These are phyloP conservation scores for Saccharomycopsis fodiens DNA, from an alignment of 805 yeast species.

Conservation along the genomic window DNA sequence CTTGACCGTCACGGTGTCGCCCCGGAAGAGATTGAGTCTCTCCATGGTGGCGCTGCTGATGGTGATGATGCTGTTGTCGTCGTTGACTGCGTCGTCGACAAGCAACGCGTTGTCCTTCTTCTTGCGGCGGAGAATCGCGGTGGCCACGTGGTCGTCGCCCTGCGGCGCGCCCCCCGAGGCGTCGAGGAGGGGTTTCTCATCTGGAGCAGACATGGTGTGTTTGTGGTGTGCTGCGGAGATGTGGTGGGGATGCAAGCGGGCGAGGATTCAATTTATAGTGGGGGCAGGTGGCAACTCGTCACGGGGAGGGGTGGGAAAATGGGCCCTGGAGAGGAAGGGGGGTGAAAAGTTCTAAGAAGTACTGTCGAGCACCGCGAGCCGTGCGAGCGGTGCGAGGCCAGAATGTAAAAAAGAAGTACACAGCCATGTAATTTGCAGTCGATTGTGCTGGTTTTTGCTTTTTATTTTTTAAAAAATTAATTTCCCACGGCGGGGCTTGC, in stretches of 20 bases:
- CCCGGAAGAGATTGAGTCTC: conserved; percentile 86
- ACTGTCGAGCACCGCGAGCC: too few species aligned
- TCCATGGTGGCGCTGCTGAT: conserved; percentile 96
- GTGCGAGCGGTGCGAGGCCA: too few species aligned
- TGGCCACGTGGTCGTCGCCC: conserved; percentile 70
- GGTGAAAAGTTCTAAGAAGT: too few species aligned
- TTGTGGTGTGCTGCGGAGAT: too few species aligned
- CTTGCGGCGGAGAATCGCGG: conserved; percentile 94
- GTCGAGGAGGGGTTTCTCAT: conserved; percentile 43
- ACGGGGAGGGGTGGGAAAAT: neutral
- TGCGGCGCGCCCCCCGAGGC: conserved; percentile 60
- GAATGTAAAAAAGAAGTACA: too few species aligned
- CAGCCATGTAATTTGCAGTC: too few species aligned
- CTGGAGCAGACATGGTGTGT: too few species aligned
- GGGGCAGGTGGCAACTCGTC: neutral
- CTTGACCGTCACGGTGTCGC: conserved; percentile 94
- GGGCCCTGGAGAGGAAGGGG: too few species aligned
- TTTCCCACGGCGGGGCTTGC: too few species aligned
- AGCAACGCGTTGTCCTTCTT: conserved; percentile 93
- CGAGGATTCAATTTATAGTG: neutral
- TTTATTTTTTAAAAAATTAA: too few species aligned
- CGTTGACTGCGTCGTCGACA: conserved; percentile 95
- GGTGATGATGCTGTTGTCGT: conserved; percentile 94
- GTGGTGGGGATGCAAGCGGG: too few species aligned
- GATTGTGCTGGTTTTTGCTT: too few species aligned